A percentile compares a stretch with the other conserved stretches of the same genome.
phyloP scores from a whole-genome alignment of 2,329 filamentous ascomycete species.

The Cryphonectria parasitica region DNA sequence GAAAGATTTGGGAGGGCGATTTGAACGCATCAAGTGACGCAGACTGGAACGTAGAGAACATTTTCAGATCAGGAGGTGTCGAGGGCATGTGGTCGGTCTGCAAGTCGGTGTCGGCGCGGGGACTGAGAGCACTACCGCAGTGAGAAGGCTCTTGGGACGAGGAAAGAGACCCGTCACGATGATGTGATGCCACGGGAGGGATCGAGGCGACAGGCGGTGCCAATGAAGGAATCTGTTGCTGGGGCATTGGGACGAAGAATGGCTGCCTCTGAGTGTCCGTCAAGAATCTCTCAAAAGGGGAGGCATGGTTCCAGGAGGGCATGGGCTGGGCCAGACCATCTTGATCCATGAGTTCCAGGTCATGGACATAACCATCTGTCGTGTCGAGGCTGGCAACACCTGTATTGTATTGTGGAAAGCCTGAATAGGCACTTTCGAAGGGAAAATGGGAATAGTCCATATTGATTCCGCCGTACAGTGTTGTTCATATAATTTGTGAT shows the following conservation, averaged over 20 bases:
- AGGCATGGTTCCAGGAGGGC: slow-evolving; percentile 32
- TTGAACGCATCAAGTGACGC: slow-evolving; percentile 35
- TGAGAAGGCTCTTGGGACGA: slow-evolving; percentile 44
- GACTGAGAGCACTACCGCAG: slow-evolving; percentile 44
- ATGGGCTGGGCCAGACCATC: slow-evolving; percentile 30
- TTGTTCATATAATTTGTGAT: neutral
- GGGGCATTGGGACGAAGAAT: slow-evolving; percentile 33
- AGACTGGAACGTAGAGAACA: slow-evolving; percentile 37
- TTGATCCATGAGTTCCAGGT: slow-evolving; percentile 36
- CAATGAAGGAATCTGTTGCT: slow-evolving; percentile 21
- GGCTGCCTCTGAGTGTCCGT: slow-evolving; percentile 36
- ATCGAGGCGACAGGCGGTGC: slow-evolving; percentile 27
- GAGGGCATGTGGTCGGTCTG: slow-evolving; percentile 41
- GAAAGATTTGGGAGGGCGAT: slow-evolving; percentile 35
- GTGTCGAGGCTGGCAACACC: slow-evolving; percentile 13
- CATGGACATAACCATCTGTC: neutral
- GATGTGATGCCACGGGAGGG: slow-evolving; percentile 30
- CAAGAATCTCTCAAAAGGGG: slow-evolving; percentile 37
- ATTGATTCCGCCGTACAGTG: neutral
- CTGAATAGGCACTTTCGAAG: slow-evolving; percentile 14
- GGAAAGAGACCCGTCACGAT: slow-evolving; percentile 43
- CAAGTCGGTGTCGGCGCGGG: slow-evolving; percentile 45
- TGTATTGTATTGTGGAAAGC: slow-evolving; percentile 10
- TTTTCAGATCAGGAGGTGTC: slow-evolving; percentile 42
- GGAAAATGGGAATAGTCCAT: slow-evolving; percentile 20